phyloP scores from a whole-genome alignment of 805 yeast species.

The Kuraishia piskuri region DNA sequence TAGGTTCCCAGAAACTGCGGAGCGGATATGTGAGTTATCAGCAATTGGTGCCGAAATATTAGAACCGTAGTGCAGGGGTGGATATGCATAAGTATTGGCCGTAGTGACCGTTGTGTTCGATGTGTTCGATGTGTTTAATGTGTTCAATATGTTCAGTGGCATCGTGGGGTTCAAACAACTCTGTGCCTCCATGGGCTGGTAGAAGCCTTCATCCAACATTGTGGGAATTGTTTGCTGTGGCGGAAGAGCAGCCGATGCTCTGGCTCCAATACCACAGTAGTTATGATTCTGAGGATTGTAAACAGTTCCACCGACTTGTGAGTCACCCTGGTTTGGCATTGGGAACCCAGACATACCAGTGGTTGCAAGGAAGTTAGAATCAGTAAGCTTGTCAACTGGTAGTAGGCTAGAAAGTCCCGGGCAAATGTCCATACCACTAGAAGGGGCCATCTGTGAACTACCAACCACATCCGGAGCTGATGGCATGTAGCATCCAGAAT shows the following conservation, averaged over 20 bases:
- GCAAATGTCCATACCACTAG: not conserved
- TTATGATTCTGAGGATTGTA: not conserved
- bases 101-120: not conserved
- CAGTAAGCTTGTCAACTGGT: not conserved
- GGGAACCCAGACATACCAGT: not conserved
- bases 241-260: not conserved
- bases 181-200: not conserved
- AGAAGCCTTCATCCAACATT: not conserved
- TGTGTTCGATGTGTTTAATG: not conserved
- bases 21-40: not conserved
- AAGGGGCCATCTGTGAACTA: not conserved
- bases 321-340: not conserved
- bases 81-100: not conserved
- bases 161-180: not conserved
- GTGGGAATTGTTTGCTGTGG: not conserved
- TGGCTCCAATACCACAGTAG: not conserved
- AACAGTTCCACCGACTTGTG: not conserved
- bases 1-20: not conserved
- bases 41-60: not conserved
- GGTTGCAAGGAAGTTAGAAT: not conserved
- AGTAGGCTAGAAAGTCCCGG: not conserved
- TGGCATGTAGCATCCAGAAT: not conserved
- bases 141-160: not conserved
- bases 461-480: not conserved
- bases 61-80: not conserved